These are phyloP conservation scores for Breviolum minutum DNA, from an alignment of 73 alveolate genomes.

Conservation along the genomic window DNA sequence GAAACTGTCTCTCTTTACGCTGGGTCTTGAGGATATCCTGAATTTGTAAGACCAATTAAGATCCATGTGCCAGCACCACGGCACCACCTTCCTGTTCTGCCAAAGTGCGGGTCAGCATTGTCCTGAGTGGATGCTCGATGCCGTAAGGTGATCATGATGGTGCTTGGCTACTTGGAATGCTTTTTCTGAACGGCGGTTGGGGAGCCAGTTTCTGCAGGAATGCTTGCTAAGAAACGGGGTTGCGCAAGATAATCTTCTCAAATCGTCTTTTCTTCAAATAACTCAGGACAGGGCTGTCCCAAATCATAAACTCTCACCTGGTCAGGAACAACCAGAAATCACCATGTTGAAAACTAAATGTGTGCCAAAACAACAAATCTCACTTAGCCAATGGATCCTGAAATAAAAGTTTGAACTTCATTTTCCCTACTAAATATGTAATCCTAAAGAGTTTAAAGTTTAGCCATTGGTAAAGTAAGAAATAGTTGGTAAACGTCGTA, in stretches of 20 bases:
- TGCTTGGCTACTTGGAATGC: too few relatives aligned
- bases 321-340: not conserved
- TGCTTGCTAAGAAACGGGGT: too few relatives aligned
- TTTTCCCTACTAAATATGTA: too few relatives aligned
- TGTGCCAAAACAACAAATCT: too few relatives aligned
- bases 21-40: not conserved
- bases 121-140: not conserved
- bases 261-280: not conserved
- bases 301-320: conserved; percentile 75
- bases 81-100: not conserved
- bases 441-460: too few relatives aligned
- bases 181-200: not conserved
- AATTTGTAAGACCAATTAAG: not conserved
- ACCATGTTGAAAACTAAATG: not conserved
- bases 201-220: too few relatives aligned
- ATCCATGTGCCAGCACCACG: not conserved
- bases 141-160: too few relatives aligned
- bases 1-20: not conserved
- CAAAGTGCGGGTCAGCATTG: conserved; percentile 31
- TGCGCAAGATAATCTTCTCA: not conserved
- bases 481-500: too few relatives aligned
- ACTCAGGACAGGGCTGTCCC: conserved; percentile 26
- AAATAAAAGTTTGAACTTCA: not conserved
- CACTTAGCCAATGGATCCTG: too few relatives aligned
- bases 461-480: too few relatives aligned